Evolutionary conservation across 176 grass and related monocot genomes (phyloP).

Genomic region (Triticum timopheevii): DNA sequence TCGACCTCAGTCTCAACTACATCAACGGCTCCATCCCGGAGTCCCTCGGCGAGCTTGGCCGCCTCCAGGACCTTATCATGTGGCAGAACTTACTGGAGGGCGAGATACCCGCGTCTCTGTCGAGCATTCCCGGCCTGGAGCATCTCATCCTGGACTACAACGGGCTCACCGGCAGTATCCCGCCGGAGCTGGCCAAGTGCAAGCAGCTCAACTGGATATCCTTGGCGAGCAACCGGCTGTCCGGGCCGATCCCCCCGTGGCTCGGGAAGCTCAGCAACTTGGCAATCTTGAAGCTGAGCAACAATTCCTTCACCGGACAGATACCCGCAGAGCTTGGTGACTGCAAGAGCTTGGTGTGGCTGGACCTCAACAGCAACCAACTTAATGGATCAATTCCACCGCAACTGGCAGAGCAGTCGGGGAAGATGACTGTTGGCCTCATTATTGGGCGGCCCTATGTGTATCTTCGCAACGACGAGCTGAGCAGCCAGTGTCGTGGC

Average conservation of each 20-base stretch:
- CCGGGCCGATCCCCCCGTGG: slow-evolving; percentile 71
- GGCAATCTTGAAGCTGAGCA: slow-evolving; percentile 83
- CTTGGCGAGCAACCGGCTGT: slow-evolving; percentile 79
- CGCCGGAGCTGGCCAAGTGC: slow-evolving; percentile 60
- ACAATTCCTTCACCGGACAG: slow-evolving; percentile 79
- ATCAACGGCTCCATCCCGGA: slow-evolving; percentile 68
- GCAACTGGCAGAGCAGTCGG: slow-evolving; percentile 66
- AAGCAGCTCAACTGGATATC: slow-evolving; percentile 92
- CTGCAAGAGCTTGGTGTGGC: slow-evolving; percentile 91
- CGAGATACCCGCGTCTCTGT: slow-evolving; percentile 71
- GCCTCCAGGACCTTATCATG: slow-evolving; percentile 82
- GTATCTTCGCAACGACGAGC: slow-evolving; percentile 80
- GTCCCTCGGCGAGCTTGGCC: slow-evolving; percentile 53
- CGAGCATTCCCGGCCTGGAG: slow-evolving; percentile 55
- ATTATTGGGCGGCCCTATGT: slow-evolving; percentile 73
- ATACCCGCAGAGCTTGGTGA: slow-evolving; percentile 84
- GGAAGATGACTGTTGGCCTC: slow-evolving; percentile 74
- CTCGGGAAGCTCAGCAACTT: slow-evolving; percentile 73
- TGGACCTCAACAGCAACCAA: slow-evolving; percentile 83
- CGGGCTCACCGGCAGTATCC: slow-evolving; percentile 68
- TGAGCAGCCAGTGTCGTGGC: slow-evolving; percentile 77
- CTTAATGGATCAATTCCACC: slow-evolving; percentile 81
- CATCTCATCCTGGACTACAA: slow-evolving; percentile 98
- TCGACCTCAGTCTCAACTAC: slow-evolving; percentile 92
- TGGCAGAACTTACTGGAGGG: slow-evolving; percentile 93